Evolutionary conservation across 805 yeast species (phyloP).

Genomic region (Pichia pseudocactophila): DNA sequence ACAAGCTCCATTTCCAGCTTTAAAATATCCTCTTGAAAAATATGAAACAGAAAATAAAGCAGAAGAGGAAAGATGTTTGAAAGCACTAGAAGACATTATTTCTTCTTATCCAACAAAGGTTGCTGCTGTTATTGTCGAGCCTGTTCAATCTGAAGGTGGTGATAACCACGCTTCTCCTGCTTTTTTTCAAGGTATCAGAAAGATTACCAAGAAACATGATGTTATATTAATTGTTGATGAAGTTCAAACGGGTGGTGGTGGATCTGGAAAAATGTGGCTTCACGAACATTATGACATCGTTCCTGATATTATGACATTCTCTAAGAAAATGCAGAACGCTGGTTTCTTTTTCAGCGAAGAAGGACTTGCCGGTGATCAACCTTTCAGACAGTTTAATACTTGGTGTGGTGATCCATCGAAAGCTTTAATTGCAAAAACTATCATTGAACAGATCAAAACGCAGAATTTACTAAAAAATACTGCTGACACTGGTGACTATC

Average conservation of each 20-base stretch:
- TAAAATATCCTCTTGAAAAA: conserved; percentile 75
- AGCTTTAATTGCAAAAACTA: conserved; percentile 54
- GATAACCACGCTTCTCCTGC: conserved; percentile 59
- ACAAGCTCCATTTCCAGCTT: conserved; percentile 60
- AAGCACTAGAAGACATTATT: conserved; percentile 33
- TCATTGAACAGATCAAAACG: conserved; percentile 44
- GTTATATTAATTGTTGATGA: conserved; percentile 60
- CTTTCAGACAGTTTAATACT: conserved; percentile 67
- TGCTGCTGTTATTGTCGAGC: conserved; percentile 49
- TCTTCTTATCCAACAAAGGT: conserved; percentile 33
- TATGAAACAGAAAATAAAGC: conserved; percentile 41
- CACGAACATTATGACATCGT: conserved; percentile 59
- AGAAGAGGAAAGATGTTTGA: conserved; percentile 42
- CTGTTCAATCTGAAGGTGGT: conserved; percentile 70
- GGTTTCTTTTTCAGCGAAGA: conserved; percentile 60
- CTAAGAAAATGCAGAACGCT: conserved; percentile 66
- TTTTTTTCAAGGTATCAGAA: conserved; percentile 57
- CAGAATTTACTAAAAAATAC: conserved; percentile 41
- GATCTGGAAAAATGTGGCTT: conserved; percentile 66
- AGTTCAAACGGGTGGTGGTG: conserved; percentile 71
- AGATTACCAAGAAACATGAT: conserved; percentile 46
- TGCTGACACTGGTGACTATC: conserved; percentile 44
- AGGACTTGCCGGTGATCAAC: conserved; percentile 46
- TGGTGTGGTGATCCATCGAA: conserved; percentile 75
- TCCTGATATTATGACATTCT: conserved; percentile 62